Evolutionary conservation across 73 alveolate species (phyloP), one percentile per base, ranked within the genome.

Genomic region (Effrenium voratum): DNA sequence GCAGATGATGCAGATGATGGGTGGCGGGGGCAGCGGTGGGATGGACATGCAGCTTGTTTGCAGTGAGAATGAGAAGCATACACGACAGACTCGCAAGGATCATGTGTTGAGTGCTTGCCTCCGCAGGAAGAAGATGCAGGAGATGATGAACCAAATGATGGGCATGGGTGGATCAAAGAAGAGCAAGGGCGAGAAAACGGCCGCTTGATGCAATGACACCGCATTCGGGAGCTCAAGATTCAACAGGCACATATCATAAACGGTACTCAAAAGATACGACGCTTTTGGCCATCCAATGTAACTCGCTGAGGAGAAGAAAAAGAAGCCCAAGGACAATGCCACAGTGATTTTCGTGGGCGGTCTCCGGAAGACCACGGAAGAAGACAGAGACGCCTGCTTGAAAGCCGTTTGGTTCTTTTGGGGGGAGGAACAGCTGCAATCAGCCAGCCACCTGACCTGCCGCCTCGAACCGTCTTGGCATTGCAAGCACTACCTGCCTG

Each of bases 331-430:
- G 87, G 83, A 76, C 97, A 90, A 90, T 55, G 97, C 82, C 76
- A 90, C 60, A 13, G 97, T 90, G 59, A 90, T 90, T 87, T 90
- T 90, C 76, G 97, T 90, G 45, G 97, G 97, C 47, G 97, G 97
- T 32, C 66, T 92, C 92, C 90, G 98, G 36, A 92, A 92, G 76
- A 92, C 98, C 73, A 92, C 98, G 50, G 98, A 92, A 40, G 98
- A 92, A 41, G 98, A 91, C 45, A 66, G 98, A 49, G 98, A n/a
- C 12, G 57, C 84, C 55, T 22, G 45, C 80, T 26, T 22, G 77
- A 28, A 32, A 26, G 36, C 12, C 16, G 60, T 13, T 6, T 70
- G 81, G 47, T 1, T 59, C 34, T 10, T n/a, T 26, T n/a, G 73
- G 73, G 73, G 30, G 34, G 73, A 55, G 68, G 73, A n/a, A 59